phyloP scores from a whole-genome alignment of 257 asterid species.

The Solanum lycopersicoides region DNA sequence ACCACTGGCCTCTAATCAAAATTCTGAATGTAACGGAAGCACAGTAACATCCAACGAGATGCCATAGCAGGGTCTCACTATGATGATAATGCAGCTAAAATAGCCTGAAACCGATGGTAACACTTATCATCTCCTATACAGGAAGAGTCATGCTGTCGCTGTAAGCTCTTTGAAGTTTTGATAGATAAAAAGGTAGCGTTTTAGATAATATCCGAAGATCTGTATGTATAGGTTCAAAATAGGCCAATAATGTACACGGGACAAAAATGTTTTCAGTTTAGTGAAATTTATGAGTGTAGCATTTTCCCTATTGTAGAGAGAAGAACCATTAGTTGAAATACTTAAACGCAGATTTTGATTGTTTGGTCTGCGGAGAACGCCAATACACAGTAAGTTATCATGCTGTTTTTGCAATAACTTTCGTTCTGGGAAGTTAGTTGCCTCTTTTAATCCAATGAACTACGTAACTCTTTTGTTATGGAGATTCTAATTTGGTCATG shows the following conservation, averaged over 20 bases:
- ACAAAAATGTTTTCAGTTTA: background rate
- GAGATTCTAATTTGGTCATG: background rate
- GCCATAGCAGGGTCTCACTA: background rate
- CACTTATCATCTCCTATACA: background rate
- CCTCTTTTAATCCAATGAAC: background rate
- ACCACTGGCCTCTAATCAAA: constrained; percentile 19
- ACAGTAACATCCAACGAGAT: background rate
- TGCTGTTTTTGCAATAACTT: background rate
- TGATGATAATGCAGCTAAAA: background rate
- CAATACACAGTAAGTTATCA: background rate
- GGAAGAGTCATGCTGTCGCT: background rate
- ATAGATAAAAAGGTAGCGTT: background rate
- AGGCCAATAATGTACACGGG: background rate
- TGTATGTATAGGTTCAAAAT: background rate
- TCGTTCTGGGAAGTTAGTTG: background rate
- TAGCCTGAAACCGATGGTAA: background rate
- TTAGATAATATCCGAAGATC: background rate
- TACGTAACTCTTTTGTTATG: background rate
- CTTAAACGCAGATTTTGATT: background rate
- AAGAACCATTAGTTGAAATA: background rate
- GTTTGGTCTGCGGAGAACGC: background rate
- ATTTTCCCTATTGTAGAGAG: background rate
- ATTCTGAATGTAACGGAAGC: background rate
- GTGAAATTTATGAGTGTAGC: background rate
- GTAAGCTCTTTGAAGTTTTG: background rate